Evolutionary conservation across 768 basidiomycete species (phyloP), one percentile per base, ranked within the genome.

Genomic region (Boletus speciosus): DNA sequence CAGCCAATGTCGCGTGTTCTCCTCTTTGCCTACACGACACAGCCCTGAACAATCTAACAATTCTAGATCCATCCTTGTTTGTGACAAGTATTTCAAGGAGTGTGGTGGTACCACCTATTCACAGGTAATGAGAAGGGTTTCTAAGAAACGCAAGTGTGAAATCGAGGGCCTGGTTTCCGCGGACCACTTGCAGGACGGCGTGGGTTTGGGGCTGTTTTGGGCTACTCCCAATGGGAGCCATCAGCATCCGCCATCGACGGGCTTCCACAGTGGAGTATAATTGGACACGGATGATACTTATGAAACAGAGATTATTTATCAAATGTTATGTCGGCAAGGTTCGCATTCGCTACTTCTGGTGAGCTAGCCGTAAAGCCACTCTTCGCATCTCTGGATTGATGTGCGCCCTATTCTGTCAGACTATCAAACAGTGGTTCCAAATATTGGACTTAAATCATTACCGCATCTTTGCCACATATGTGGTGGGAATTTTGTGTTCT

Each of bases 191-290:
- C 21, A 55, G 52, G 44, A 51, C 29, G 52, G 51, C 47, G 54
- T 62, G 56, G 54, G 62, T 59, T 53, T 49, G 40, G 40, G 43
- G 52, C 39, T 53, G 54, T 58, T 65, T 57, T 35, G 45, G 54
- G 40, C 25, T 32, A 11, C 56, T 39, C 36, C 39, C 53, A 52
- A 52, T 45, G 52, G 39, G 66, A 55, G 51, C 45, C 48, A 54
- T 63, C 59, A 52, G 19, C 45, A 35, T 55, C 63, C 58, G 55
- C 41, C 61, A 29, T 63, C 43, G 61, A 63, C 64, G 66, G 64
- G 49, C 59, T 51, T 58, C 66, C 62, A 49, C 54, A 61, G 19
- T 51, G 48, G 42, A 47, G 29, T 37, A 49, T 52, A 57, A 56
- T 52, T 57, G 55, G 52, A 48, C 47, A 49, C 49, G 41, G 42